phyloP scores from a whole-genome alignment of 106 monocot species.

The Allium sativum region DNA sequence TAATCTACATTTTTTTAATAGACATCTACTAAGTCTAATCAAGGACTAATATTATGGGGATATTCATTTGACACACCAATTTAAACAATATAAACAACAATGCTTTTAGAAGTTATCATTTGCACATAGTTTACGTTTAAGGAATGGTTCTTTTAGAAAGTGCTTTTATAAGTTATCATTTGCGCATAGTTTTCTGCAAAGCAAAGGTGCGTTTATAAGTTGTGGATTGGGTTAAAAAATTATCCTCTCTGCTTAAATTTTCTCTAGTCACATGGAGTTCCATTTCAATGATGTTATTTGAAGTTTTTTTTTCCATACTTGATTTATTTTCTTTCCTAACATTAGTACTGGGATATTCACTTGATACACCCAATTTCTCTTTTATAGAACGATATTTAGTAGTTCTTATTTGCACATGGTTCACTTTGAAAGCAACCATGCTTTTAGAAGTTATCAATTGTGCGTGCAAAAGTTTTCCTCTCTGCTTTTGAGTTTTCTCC shows the following conservation, averaged over 20 bases:
- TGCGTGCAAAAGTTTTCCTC: slow-evolving; percentile 31
- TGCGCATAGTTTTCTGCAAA: slow-evolving; percentile 9
- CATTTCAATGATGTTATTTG: neutral
- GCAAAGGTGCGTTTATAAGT: no score
- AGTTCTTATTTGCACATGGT: slow-evolving; percentile 23
- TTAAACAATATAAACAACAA: neutral
- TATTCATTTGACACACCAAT: no score
- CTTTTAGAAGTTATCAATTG: slow-evolving; percentile 42
- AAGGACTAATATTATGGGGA: no score
- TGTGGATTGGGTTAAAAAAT: no score
- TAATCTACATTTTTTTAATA: slow-evolving; percentile 4
- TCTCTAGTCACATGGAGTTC: neutral
- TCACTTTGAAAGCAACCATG: slow-evolving; percentile 39
- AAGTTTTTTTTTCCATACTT: no score
- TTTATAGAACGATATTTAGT: neutral
- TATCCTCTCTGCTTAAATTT: neutral
- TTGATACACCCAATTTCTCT: no score
- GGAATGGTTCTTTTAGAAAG: neutral
- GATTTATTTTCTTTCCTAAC: no score
- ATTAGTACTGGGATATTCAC: no score
- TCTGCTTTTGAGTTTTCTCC: slow-evolving; percentile 51
- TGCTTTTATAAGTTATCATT: slow-evolving; percentile 9
- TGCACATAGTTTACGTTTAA: slow-evolving; percentile 13
- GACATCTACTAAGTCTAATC: no score
- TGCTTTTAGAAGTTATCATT: neutral